Percentiles rank a stretch among this genome's conserved stretches.
Conservation (phyloP, 2,329 filamentous ascomycete species). For the Fusarium sp. region DNA sequence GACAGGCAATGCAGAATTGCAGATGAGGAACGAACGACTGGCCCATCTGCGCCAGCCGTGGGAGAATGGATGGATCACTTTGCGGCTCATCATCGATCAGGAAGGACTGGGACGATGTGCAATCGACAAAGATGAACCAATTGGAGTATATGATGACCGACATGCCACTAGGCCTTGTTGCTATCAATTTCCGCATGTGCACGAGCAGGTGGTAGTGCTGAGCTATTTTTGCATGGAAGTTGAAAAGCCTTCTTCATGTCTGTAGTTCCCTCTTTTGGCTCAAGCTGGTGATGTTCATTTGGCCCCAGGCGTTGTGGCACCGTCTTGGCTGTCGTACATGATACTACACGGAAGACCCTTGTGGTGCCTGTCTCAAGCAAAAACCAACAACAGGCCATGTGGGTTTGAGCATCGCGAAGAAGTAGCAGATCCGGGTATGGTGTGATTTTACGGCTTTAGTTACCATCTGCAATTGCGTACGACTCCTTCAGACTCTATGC, state of each 20-base stretch:
- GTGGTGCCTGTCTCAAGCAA: conserved; percentile 27
- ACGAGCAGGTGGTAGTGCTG: conserved; percentile 28
- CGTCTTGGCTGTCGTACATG: conserved; percentile 40
- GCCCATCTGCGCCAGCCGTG: conserved; percentile 29
- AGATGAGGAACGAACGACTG: conserved; percentile 25
- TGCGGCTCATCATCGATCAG: conserved; percentile 42
- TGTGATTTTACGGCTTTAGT: conserved; percentile 43
- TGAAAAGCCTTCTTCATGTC: conserved; percentile 33
- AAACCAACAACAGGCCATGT: conserved; percentile 40
- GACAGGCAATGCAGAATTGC: conserved; percentile 29
- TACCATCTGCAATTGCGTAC: conserved; percentile 32
- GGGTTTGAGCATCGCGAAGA: conserved; percentile 37
- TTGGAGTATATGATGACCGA: conserved; percentile 43
- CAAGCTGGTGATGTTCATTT: conserved; percentile 33
- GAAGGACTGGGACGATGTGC: conserved; percentile 1
- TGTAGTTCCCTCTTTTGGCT: conserved; percentile 35
- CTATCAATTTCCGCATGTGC: conserved; percentile 37
- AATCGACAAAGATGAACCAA: conserved; percentile 35
- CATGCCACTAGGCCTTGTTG: conserved; percentile 41
- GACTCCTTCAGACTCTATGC: conserved; percentile 17
- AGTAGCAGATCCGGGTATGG: conserved; percentile 38
- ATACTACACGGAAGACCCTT: conserved; percentile 35
- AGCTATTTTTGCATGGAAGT: conserved; percentile 45
- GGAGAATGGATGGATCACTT: conserved; percentile 33
- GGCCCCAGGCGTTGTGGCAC: conserved; percentile 37